Evolutionary conservation across 2,329 filamentous ascomycete genomes (phyloP), one percentile per base, ranked within the genome.

Genomic region (Lithohypha guttulata): DNA sequence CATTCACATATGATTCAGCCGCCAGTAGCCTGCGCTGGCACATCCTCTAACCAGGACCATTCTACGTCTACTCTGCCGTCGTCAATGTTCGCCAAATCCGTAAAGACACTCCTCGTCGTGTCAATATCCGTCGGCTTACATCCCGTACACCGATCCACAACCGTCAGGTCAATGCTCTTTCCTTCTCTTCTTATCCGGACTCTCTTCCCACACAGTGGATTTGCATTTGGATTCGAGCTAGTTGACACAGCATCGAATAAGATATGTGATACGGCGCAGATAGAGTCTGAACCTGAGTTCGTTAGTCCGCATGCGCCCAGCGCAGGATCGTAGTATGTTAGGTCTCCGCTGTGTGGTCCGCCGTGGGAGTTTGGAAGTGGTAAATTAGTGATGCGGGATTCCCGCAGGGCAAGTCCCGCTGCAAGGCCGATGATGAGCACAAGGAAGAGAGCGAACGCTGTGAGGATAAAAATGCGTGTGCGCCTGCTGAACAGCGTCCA

Each of bases 261-360:
- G n/a, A 68, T 53, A 51, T 79, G 72, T 2, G 78, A 79, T 0
- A 89, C 68, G 1, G 83, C 73, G 23, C 73, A 78, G 27, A 87
- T 72, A 41, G 69, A 53, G 41, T 85, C 78, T 6, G 56, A 59
- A 6, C 66, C 62, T 1, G 54, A 58, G 38, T 71, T 75, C 1
- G 60, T 66, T 21, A 70, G 58, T 4, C 82, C 83, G 54, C 84
- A 89, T 0, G 81, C 77, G 9, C 83, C 82, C 3, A 84, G 65
- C 0, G 59, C 72, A 0, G 79, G 73, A 13, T 64, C 61, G 56
- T 81, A 87, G 61, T 77, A 87, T 1, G 79, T 84, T 35, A 83
- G 56, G 34, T 83, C 77, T 37, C 79, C 80, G 3, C 62, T 68
- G 51, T 73, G 75, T 1, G 68, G 66, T 1, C 67, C 62, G 8